Base-by-base conservation (phyloP, 495 filamentous ascomycete species). In the Penicillium alfredii region DNA sequence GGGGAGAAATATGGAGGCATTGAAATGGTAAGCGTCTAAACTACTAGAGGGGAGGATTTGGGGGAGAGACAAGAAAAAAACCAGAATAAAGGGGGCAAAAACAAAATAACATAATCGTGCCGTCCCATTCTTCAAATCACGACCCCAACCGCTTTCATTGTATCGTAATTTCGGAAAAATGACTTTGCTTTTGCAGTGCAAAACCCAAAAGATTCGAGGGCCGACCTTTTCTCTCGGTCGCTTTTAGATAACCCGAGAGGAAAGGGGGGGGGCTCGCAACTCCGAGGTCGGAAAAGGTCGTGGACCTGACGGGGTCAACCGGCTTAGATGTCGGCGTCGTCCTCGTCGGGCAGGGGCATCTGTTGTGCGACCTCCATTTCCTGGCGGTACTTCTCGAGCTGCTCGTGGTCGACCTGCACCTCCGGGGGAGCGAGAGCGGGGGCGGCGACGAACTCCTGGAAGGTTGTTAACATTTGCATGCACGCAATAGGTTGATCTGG, bases 381-480 rank as follows among this genome's bases (percentile, higher is more conserved):
- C 61, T 79, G 67, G 61, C 81, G 66, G 77, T 94, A 94, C 68
- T 85, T 69, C 41, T 76, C 66, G 51, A 97, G 75, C 42, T 94
- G 81, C 13, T 71, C 72, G 57, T 82, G 71, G 68, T 97, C 86
- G 66, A 99, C 86, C 46, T 76, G 66, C 44, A 88, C 88, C 61
- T 89, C 88, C 22, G 93, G 88, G 39, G 93, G 93, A 47, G 88
- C 90, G 40, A 99, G 81, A 47, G 93, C 93, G 31, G 86, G 84
- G 33, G 85, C 88, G 42, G 93, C 93, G 45, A 96, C 92, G 63
- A 99, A 97, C 68, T 99, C 93, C 88, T 95, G 53, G 5, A 41
- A 20, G 12, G 8, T 10, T 23, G 30, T 39, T 38, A 45, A 50
- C 43, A 41, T 30, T 25, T 33, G 28, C 8, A n/a, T 17, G 18